phyloP scores from a whole-genome alignment of 306 rosid species.

The Datisca glomerata region DNA sequence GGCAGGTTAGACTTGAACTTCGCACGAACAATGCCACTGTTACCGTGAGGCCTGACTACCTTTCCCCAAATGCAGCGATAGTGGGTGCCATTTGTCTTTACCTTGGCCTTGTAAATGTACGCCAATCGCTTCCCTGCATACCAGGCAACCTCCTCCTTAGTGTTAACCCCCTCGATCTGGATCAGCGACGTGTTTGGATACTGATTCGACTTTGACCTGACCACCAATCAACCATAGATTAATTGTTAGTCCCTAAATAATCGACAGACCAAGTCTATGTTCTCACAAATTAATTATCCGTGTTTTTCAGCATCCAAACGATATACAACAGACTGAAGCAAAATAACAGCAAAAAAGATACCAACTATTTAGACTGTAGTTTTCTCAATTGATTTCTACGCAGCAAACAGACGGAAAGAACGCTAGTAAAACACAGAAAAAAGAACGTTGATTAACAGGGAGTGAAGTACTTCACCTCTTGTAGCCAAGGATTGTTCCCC shows the following conservation, averaged over 20 bases:
- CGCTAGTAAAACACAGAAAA: background rate
- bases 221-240: no score
- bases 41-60: constrained; percentile 81
- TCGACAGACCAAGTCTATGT: no score
- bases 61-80: constrained; percentile 96
- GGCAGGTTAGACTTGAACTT: constrained; percentile 90
- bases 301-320: no score
- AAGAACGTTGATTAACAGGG: background rate
- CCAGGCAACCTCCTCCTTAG: constrained; percentile 91
- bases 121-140: constrained; percentile 80
- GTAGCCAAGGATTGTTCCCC: constrained; percentile 87
- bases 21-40: constrained; percentile 84
- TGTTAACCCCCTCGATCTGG: constrained; percentile 88
- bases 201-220: constrained; percentile 86
- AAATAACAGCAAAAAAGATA: no score
- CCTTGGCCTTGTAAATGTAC: constrained; percentile 83
- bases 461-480: constrained; percentile 44
- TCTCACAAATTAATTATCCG: no score
- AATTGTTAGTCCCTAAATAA: no score
- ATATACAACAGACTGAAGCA: no score
- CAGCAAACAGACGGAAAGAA: no score
- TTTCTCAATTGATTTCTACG: no score
- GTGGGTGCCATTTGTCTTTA: constrained; percentile 69
- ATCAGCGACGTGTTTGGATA: constrained; percentile 74
- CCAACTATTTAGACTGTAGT: no score